A percentile compares a stretch with the other conserved stretches of the same genome.
These are phyloP conservation scores for Phytophthora gonapodyides DNA, from an alignment of 352 stramenopile genomes.

Conservation along the genomic window DNA sequence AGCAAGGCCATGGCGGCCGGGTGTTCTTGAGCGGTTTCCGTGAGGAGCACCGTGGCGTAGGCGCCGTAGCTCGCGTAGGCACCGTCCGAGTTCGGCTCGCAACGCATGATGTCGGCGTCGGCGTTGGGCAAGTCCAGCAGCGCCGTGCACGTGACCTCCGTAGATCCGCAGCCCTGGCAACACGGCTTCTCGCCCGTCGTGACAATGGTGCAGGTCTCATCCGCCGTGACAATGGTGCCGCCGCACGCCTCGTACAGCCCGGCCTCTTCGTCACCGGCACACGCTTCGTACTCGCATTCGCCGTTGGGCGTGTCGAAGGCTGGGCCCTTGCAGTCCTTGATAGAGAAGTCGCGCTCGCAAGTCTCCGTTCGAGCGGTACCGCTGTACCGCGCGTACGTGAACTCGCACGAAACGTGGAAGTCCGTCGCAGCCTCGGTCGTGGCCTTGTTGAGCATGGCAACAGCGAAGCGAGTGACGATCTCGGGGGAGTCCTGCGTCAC, in stretches of 20 bases:
- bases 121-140: slow-evolving; percentile 48
- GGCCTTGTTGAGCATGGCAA: slow-evolving; percentile 52
- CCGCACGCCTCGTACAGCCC: slow-evolving; percentile 59
- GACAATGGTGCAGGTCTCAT: slow-evolving; percentile 33
- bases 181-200: slow-evolving; percentile 40
- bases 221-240: slow-evolving; percentile 33
- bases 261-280: slow-evolving; percentile 29
- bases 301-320: slow-evolving; percentile 50
- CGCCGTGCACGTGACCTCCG: slow-evolving; percentile 41
- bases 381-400: slow-evolving; percentile 54
- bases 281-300: slow-evolving; percentile 47
- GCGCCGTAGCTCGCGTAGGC: slow-evolving; percentile 29
- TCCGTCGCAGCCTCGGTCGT: slow-evolving; percentile 43
- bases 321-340: slow-evolving; percentile 64
- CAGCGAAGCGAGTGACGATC: slow-evolving; percentile 56
- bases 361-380: slow-evolving; percentile 29
- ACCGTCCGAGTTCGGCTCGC: slow-evolving; percentile 33
- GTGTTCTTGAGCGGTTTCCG: slow-evolving; percentile 35
- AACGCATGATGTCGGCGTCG: slow-evolving; percentile 61
- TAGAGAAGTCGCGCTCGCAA: slow-evolving; percentile 49
- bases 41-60: slow-evolving; percentile 29
- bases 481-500: slow-evolving; percentile 38
- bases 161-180: slow-evolving; percentile 46
- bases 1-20: slow-evolving; percentile 39
- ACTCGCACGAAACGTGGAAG: slow-evolving; percentile 56